Evolutionary conservation across 495 filamentous ascomycete species (phyloP), one percentile per base, ranked within the genome.

Genomic region (Penicillium bovifimosum): DNA sequence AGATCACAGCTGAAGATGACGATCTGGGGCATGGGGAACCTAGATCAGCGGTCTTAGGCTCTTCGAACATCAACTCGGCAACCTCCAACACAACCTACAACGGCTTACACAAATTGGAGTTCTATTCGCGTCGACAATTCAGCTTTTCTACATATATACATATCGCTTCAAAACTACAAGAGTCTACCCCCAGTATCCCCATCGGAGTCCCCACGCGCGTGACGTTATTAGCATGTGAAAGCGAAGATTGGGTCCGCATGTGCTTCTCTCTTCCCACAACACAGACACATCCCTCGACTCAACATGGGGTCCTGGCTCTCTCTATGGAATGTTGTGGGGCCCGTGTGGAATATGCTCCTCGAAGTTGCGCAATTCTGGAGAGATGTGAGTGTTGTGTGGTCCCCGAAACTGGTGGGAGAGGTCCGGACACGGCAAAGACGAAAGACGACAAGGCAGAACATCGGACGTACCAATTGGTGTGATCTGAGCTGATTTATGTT

Each of bases 291-390:
- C 47, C 10, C 49, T 45, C 53, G 27, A 54, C 50, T 20, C 47
- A 41, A 43, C 51, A 68, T 70, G 54, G 50, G 44, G 35, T 61
- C 61, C 47, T 60, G 46, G 47, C 54, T 46, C 45, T 41, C 46
- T 60, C 50, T 71, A 57, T 55, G 65, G 60, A 49, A 16, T 76
- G 24, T 58, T 3, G 14, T 83, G 18, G 53, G 72, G 11, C 76
- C 78, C 3, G 58, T 83, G 29, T 72, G 76, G 58, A 71, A 70
- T 32, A 75, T 86, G 72, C 60, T 86, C 5, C 52, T 81, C 14
- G 83, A 87, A 47, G 82, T 88, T 5, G 67, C 78, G 10, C 67
- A 75, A 18, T 88, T 84, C 58, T 88, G 85, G 85, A 73, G 76
- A 60, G 65, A 75, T 45, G 85, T 88, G 61, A 60, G 75, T 72